Evolutionary conservation across 1,284 basidiomycete genomes (phyloP).

Genomic region (Puccinia polysora): DNA sequence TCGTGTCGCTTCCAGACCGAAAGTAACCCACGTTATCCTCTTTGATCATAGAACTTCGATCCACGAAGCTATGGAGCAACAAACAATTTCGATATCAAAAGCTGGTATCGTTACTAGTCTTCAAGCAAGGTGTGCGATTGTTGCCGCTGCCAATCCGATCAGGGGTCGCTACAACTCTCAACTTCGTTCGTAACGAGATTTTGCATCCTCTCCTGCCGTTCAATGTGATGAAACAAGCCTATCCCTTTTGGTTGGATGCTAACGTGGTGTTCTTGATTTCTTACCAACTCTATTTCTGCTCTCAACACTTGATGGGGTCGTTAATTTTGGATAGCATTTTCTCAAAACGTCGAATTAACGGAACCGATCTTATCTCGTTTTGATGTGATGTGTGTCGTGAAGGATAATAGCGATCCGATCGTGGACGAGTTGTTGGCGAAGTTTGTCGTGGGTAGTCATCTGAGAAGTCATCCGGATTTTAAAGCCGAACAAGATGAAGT

Average conservation of each 20-base stretch:
- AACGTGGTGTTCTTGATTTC: neutral
- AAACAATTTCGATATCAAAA: constrained; percentile 98
- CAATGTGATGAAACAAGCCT: no score
- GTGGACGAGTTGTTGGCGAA: constrained; percentile 93
- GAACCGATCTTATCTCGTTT: constrained; percentile 99
- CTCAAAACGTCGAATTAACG: constrained; percentile 96
- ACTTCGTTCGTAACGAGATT: constrained; percentile 63
- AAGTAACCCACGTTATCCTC: neutral
- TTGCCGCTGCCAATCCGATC: constrained; percentile 96
- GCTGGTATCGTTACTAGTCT: constrained; percentile 96
- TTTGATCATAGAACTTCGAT: constrained; percentile 71
- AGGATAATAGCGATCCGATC: constrained; percentile 93
- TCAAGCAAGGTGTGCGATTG: constrained; percentile 92
- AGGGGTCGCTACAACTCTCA: constrained; percentile 95
- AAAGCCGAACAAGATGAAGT: constrained; percentile 79
- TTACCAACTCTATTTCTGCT: neutral
- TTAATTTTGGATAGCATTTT: constrained; percentile 61
- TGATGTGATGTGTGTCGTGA: constrained; percentile 95
- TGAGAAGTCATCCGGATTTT: constrained; percentile 89
- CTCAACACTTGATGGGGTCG: constrained; percentile 51
- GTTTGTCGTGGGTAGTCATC: constrained; percentile 86
- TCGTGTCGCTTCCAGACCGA: neutral
- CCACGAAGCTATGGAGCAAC: constrained; percentile 99
- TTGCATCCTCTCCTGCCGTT: no score
- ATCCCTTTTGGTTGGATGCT: neutral